Conservation (phyloP, 73 alveolate species). For the Paramecium sexaurelia region DNA sequence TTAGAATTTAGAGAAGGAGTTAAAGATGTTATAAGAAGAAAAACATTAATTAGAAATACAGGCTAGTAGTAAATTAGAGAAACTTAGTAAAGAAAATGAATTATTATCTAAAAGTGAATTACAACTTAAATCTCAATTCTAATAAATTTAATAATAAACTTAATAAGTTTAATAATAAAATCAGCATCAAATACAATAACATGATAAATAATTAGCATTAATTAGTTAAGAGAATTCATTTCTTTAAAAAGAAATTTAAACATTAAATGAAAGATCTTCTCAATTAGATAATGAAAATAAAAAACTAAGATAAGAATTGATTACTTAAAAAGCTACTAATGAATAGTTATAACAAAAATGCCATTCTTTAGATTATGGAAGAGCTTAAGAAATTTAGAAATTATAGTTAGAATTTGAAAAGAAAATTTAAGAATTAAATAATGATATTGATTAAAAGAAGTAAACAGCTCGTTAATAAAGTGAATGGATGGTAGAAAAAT, state of each 20-base stretch:
- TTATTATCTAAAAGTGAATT: background rate
- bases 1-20: constrained; percentile 41
- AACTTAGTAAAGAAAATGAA: background rate
- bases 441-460: constrained; percentile 62
- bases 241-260: constrained; percentile 27
- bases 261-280: background rate
- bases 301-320: constrained; percentile 52
- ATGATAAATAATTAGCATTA: constrained; percentile 61
- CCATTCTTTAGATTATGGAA: constrained; percentile 7
- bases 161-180: background rate
- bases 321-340: background rate
- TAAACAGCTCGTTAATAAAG: constrained; percentile 36
- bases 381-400: constrained; percentile 50
- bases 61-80: constrained; percentile 14
- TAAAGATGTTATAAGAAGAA: background rate
- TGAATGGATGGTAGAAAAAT: constrained; percentile 67
- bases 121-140: background rate
- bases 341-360: constrained; percentile 10
- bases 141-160: background rate
- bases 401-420: constrained; percentile 59
- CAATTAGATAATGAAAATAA: constrained; percentile 59
- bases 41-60: background rate
- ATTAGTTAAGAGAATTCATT: constrained; percentile 49
- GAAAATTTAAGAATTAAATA: constrained; percentile 47
- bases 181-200: background rate